Conservation (phyloP, 148 eudicot species). For the Spergularia bocconei region DNA sequence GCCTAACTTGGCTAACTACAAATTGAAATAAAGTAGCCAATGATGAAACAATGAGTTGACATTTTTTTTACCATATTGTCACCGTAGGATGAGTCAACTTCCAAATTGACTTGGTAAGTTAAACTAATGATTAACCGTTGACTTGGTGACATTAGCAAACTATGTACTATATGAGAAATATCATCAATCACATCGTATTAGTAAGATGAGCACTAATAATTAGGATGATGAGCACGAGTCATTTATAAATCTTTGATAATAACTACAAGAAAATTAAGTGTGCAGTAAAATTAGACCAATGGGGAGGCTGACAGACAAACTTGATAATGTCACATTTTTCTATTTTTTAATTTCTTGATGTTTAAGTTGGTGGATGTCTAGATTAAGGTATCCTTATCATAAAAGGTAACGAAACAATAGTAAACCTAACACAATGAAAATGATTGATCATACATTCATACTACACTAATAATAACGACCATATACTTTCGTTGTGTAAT, state of each 20-base stretch:
- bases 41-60: conserved; percentile 17
- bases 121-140: conserved; percentile 27
- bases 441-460: conserved; percentile 15
- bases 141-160: conserved; percentile 25
- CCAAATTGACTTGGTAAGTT: conserved; percentile 26
- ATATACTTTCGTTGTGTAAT: too few relatives aligned
- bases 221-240: neutral
- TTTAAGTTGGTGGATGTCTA: conserved; percentile 4
- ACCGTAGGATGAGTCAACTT: conserved; percentile 28
- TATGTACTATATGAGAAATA: neutral
- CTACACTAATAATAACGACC: neutral
- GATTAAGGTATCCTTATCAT: conserved; percentile 1
- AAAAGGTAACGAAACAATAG: neutral
- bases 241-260: neutral
- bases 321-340: conserved; percentile 2
- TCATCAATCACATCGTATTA: conserved; percentile 25
- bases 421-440: conserved; percentile 18
- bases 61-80: conserved; percentile 5
- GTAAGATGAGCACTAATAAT: neutral
- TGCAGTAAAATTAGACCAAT: conserved; percentile 12
- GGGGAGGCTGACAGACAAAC: neutral
- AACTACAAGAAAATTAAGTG: neutral
- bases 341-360: neutral
- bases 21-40: neutral
- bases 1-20: conserved; percentile 11